Conservation (phyloP, 2,329 filamentous ascomycete genomes). For the Daldinia eschscholtzii region DNA sequence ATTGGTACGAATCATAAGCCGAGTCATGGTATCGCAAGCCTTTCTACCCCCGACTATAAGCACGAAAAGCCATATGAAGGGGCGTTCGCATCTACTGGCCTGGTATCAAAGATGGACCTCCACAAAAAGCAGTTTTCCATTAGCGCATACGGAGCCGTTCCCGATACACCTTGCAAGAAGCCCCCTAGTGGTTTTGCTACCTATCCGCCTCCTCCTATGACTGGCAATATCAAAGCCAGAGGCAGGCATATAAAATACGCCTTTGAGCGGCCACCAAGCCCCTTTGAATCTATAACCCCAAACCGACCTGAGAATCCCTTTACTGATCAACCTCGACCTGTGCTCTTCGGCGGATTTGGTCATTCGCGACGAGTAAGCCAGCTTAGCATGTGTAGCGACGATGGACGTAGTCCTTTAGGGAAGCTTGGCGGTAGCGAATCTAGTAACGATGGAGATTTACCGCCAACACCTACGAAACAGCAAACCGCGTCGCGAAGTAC, state of each 20-base stretch:
- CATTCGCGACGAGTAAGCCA: conserved; percentile 74
- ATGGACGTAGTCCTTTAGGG: conserved; percentile 69
- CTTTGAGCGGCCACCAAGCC: conserved; percentile 84
- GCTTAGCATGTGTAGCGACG: conserved; percentile 83
- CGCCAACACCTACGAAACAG: conserved; percentile 94
- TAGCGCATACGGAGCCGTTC: conserved; percentile 74
- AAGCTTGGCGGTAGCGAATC: conserved; percentile 48
- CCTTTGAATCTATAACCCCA: conserved; percentile 75
- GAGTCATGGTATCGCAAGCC: conserved; percentile 51
- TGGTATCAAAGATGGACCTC: conserved; percentile 94
- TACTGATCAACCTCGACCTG: conserved; percentile 70
- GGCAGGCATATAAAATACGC: conserved; percentile 76
- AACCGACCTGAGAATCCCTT: conserved; percentile 62
- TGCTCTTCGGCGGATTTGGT: conserved; percentile 73
- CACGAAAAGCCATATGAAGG: conserved; percentile 80
- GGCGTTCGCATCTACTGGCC: conserved; percentile 92
- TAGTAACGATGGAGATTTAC: conserved; percentile 75
- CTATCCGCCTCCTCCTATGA: conserved; percentile 65
- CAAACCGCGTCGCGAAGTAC: conserved; percentile 57
- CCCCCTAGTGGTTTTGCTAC: conserved; percentile 77
- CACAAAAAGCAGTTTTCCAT: conserved; percentile 76
- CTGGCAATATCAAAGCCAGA: conserved; percentile 71
- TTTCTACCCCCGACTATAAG: conserved; percentile 84
- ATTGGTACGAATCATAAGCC: conserved; percentile 47
- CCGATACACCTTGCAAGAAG: conserved; percentile 97